Base-by-base conservation (phyloP, 2,329 filamentous ascomycete species). In the Fusarium sp. region DNA sequence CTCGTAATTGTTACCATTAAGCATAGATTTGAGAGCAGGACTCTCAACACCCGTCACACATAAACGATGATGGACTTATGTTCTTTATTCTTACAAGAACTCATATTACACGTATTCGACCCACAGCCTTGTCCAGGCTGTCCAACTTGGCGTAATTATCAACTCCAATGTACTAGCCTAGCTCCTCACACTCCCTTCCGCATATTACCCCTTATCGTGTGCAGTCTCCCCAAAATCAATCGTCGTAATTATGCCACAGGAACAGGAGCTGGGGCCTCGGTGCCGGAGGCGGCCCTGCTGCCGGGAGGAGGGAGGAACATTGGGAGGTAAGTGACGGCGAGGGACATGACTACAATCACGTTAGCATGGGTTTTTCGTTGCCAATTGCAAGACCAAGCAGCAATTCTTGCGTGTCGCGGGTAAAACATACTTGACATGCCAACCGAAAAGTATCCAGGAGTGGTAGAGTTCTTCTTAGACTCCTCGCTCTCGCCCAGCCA, bases 401-500 rank as follows among this genome's bases (percentile, higher is more conserved):
- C 12, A 16, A 20, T 6, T 16, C 16, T 31, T n/a, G 22, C n/a
- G 56, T 31, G 29, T 20, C 8, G 35, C 11, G 55, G 64, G 22
- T 58, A 17, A 46, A 46, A 88, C 91, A 78, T 86, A 94, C 93
- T 79, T 22, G 93, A 91, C 93, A 97, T 96, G 82, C 91, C 88
- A 64, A 96, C 91, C 64, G 91, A 91, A 83, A 96, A 92, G 78
- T 87, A 86, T 17, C 86, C 84, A 2, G 95, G 94, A 6, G 94
- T 95, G 53, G 87, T 84, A 29, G 90, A 84, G 67, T 84, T 91
- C 81, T 90, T 92, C 83, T 87, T 89, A 66, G 90, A 82, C 67
- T 92, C 91, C 77, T 91, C 88, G 77, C 91, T 92, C 87, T 95
- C 93, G 73, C 91, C 91, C 56, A 95, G 88, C 93, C 93, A 96